Evolutionary conservation across 1,139 yeast genomes (phyloP).

Genomic region (Pichia sp.): DNA sequence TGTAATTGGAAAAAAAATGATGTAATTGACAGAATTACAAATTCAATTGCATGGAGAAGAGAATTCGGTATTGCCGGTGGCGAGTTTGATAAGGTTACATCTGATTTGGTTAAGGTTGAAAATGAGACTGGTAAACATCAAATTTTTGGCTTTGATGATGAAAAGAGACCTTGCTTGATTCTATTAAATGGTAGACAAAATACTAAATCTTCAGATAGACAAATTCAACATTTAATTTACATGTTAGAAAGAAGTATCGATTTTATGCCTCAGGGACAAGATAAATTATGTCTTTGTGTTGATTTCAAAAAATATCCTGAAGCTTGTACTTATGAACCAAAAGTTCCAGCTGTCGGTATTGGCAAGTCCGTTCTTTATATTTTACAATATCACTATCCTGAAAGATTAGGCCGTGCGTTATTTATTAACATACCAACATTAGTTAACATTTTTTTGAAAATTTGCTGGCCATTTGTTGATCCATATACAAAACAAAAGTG

Average conservation of each 20-base stretch:
- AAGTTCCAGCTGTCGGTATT: conserved; percentile 74
- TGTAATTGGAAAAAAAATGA: conserved; percentile 75
- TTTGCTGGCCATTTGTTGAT: conserved; percentile 58
- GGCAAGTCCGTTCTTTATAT: conserved; percentile 71
- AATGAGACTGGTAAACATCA: conserved; percentile 85
- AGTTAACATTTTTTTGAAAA: conserved; percentile 51
- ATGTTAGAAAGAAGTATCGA: conserved; percentile 88
- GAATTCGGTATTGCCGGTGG: conserved; percentile 75
- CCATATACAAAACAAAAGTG: conserved; percentile 59
- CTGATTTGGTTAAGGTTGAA: conserved; percentile 60
- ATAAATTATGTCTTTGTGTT: conserved; percentile 77
- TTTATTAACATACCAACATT: conserved; percentile 55
- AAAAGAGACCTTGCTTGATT: conserved; percentile 80
- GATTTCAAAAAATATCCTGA: conserved; percentile 73
- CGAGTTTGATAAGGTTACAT: conserved; percentile 46
- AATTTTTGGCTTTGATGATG: conserved; percentile 79
- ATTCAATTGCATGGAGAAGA: conserved; percentile 43
- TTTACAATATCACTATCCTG: conserved; percentile 58
- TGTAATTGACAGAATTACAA: conserved; percentile 55
- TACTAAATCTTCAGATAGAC: conserved; percentile 76
- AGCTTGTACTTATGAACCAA: conserved; percentile 45
- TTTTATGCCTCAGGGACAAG: conserved; percentile 94
- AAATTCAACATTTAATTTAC: conserved; percentile 85
- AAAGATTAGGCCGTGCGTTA: conserved; percentile 51
- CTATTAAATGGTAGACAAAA: conserved; percentile 87